Conservation (phyloP, 352 stramenopile species). For the Phytophthora tentaculata region DNA sequence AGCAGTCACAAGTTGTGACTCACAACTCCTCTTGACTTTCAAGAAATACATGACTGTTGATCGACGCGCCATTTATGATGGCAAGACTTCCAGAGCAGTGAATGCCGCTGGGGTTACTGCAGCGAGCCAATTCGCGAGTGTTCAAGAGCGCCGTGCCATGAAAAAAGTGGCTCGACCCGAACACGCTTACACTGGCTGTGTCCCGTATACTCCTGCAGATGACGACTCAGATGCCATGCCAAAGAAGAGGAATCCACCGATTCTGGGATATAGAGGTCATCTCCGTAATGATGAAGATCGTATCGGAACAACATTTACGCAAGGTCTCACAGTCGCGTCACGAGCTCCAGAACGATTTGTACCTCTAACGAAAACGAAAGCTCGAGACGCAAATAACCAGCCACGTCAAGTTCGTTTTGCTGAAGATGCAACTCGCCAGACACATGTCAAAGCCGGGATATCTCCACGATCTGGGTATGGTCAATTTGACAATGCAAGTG, state of each 20-base stretch:
- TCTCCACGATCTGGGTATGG: slow-evolving; percentile 40
- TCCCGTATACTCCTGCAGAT: slow-evolving; percentile 26
- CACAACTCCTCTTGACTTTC: slow-evolving; percentile 19
- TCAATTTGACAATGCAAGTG: slow-evolving; percentile 28
- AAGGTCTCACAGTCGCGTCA: slow-evolving; percentile 47
- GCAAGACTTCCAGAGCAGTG: slow-evolving; percentile 4
- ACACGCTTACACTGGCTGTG: slow-evolving; percentile 71
- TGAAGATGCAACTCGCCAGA: slow-evolving; percentile 13
- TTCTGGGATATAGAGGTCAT: slow-evolving; percentile 72
- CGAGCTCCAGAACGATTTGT: slow-evolving; percentile 1
- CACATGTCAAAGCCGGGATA: slow-evolving; percentile 17
- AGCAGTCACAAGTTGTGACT: no score
- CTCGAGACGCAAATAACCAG: slow-evolving; percentile 8
- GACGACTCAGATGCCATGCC: slow-evolving; percentile 23
- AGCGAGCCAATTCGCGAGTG: slow-evolving; percentile 34
- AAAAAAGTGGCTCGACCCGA: slow-evolving; percentile 73
- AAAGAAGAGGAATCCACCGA: slow-evolving; percentile 45
- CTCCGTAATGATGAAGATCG: slow-evolving; percentile 62
- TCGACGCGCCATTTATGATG: slow-evolving; percentile 9
- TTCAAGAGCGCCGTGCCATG: slow-evolving; percentile 67
- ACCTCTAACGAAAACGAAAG: slow-evolving; percentile 9
- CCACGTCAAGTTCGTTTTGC: slow-evolving; percentile 31
- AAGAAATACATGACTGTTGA: slow-evolving; percentile 7
- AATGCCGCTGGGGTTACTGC: slow-evolving; percentile 9
- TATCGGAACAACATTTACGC: slow-evolving; percentile 75